Percentiles rank a stretch among this genome's conserved stretches.
phyloP scores from a whole-genome alignment of 2,329 filamentous ascomycete species.

The Trichoderma oligosporum region DNA sequence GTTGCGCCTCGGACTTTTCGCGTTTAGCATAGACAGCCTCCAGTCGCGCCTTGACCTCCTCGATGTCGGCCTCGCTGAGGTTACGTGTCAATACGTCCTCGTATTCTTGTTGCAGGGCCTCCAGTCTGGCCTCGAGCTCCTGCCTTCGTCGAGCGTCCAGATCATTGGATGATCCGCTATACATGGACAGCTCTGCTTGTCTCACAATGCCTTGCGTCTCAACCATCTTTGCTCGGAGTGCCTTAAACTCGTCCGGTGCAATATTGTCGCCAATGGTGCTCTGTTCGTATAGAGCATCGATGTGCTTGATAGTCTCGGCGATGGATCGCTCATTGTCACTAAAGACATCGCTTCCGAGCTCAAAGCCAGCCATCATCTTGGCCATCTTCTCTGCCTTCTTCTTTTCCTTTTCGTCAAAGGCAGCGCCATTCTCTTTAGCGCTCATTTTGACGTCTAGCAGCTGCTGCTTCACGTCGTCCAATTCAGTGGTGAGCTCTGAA shows the following conservation, averaged over 20 bases:
- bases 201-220: constrained; percentile 90
- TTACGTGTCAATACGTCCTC: constrained; percentile 78
- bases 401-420: constrained; percentile 94
- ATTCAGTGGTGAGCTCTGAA: constrained; percentile 80
- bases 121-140: constrained; percentile 73
- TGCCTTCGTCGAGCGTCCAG: constrained; percentile 64
- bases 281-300: constrained; percentile 74
- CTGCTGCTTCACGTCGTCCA: constrained; percentile 95
- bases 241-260: constrained; percentile 73
- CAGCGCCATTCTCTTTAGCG: constrained; percentile 85
- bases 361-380: constrained; percentile 99
- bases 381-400: constrained; percentile 99
- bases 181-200: constrained; percentile 84
- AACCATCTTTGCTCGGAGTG: constrained; percentile 72
- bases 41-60: constrained; percentile 77
- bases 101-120: constrained; percentile 74
- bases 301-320: constrained; percentile 74
- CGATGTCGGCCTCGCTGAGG: constrained; percentile 71
- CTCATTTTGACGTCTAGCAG: constrained; percentile 95
- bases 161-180: constrained; percentile 62
- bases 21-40: constrained; percentile 73
- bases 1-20: constrained; percentile 67
- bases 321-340: constrained; percentile 89
- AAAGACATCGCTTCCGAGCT: constrained; percentile 87
- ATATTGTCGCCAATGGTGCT: constrained; percentile 74